phyloP scores from a whole-genome alignment of 345 rosid species.

The Camelina neglecta region DNA sequence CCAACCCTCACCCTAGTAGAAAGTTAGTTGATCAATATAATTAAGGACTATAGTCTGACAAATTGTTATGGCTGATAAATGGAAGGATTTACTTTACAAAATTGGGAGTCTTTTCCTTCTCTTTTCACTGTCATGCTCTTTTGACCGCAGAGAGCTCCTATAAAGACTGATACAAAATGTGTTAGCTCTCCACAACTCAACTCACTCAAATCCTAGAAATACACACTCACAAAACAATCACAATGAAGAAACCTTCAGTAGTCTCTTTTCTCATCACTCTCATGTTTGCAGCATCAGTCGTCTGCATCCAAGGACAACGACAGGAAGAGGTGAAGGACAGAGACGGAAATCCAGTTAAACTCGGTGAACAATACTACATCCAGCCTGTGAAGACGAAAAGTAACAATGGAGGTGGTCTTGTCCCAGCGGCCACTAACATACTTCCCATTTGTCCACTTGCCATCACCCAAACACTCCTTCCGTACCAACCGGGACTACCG shows the following conservation, averaged over 20 bases:
- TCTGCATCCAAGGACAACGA: background rate
- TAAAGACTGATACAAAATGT: background rate
- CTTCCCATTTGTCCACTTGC: slow-evolving; percentile 30
- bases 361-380: background rate
- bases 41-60: background rate
- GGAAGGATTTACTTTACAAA: background rate
- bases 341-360: background rate
- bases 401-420: slow-evolving; percentile 19
- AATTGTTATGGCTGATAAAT: background rate
- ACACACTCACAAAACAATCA: slow-evolving; percentile 5
- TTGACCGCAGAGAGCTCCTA: background rate
- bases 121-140: background rate
- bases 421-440: background rate
- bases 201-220: background rate
- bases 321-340: background rate
- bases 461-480: slow-evolving; percentile 6
- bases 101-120: background rate
- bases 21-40: too few species aligned
- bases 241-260: background rate
- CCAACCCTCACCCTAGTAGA: background rate
- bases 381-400: background rate
- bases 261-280: background rate
- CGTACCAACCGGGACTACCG: background rate
- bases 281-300: background rate
- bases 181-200: slow-evolving; percentile 7